These are phyloP conservation scores for Allium fistulosum DNA, from an alignment of 106 monocot genomes.

Conservation along the genomic window DNA sequence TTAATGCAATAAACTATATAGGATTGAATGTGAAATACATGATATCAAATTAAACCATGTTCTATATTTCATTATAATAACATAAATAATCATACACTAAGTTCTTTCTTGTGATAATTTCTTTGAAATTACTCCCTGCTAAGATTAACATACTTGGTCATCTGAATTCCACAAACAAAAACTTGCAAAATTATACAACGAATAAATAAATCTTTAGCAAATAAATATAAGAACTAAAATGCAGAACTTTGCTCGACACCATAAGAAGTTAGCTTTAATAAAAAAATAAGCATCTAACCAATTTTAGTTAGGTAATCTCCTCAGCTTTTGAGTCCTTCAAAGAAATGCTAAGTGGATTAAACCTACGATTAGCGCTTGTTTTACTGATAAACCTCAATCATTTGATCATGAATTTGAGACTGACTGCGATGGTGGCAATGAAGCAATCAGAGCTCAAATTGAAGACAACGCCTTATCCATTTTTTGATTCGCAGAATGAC, in stretches of 20 bases:
- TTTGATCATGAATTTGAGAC: background rate
- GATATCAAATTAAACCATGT: background rate
- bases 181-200: background rate
- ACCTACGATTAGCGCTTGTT: background rate
- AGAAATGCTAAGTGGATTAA: slow-evolving; percentile 9
- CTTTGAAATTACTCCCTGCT: no score
- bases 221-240: no score
- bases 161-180: no score
- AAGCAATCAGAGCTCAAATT: background rate
- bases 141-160: no score
- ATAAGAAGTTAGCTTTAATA: no score
- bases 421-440: background rate
- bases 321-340: background rate
- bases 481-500: no score
- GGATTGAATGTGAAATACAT: background rate
- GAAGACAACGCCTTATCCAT: slow-evolving; percentile 3
- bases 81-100: no score
- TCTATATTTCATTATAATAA: background rate
- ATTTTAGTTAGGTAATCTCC: background rate
- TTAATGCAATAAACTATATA: background rate
- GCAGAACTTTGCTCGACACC: no score
- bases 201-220: background rate
- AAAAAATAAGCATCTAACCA: background rate
- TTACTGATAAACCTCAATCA: background rate
- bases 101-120: no score